Evolutionary conservation across 192 early-diverging fungal genomes (phyloP).

Genomic region (Dissophora globulifera): DNA sequence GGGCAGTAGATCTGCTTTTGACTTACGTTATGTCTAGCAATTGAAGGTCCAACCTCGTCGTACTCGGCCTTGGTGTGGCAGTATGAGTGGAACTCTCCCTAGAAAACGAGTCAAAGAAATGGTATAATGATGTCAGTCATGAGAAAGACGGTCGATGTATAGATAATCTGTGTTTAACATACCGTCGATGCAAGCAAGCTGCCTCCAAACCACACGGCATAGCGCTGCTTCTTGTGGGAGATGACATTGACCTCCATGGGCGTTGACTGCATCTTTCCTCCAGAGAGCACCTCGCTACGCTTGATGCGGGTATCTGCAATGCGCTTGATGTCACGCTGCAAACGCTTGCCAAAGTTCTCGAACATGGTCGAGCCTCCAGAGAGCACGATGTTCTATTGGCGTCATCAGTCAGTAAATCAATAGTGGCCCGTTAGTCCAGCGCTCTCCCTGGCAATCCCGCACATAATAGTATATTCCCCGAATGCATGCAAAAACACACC

Average conservation of each 20-base stretch:
- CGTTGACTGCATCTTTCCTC: conserved; percentile 73
- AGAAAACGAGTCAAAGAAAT: no score
- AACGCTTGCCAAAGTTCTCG: conserved; percentile 94
- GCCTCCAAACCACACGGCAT: conserved; percentile 99
- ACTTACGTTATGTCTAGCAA: conserved; percentile 85
- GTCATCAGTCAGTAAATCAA: no score
- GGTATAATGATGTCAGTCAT: no score
- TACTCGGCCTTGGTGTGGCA: conserved; percentile 99
- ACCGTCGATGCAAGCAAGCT: conserved; percentile 93
- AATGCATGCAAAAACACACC: no score
- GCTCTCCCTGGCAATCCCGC: no score
- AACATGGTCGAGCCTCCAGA: conserved; percentile 99
- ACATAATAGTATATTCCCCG: no score
- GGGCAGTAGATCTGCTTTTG: neutral
- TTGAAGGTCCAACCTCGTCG: conserved; percentile 96
- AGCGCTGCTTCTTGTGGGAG: conserved; percentile 97
- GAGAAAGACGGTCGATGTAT: no score
- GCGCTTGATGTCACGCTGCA: conserved; percentile 95
- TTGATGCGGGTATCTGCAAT: conserved; percentile 80
- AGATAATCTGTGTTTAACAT: no score
- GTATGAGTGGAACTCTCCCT: conserved; percentile 90
- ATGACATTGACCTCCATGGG: conserved; percentile 97
- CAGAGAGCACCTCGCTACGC: conserved; percentile 79
- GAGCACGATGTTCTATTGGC: conserved; percentile 96
- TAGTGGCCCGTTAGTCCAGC: no score